Conservation (phyloP, 2,329 filamentous ascomycete genomes). For the Verruconis gallopava region DNA sequence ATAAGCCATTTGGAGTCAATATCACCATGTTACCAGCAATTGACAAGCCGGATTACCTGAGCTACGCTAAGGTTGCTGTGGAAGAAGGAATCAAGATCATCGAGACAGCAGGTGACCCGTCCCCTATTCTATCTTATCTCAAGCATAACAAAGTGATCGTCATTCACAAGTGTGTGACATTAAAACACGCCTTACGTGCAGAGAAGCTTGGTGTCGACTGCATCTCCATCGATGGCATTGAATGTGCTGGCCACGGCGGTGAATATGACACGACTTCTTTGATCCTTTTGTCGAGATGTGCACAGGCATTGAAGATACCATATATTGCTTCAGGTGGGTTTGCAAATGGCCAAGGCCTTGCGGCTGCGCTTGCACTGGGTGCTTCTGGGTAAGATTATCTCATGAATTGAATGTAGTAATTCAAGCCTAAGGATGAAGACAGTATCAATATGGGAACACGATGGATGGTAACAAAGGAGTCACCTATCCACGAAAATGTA, state of each 20-base stretch:
- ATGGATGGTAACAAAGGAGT: slow-evolving; percentile 19
- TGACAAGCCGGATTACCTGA: slow-evolving; percentile 18
- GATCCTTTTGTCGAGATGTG: slow-evolving; percentile 23
- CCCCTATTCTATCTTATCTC: slow-evolving; percentile 17
- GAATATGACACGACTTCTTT: slow-evolving; percentile 42
- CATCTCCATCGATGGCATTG: slow-evolving; percentile 19
- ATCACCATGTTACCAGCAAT: slow-evolving; percentile 19
- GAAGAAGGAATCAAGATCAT: slow-evolving; percentile 19
- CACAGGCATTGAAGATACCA: slow-evolving; percentile 19
- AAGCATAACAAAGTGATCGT: slow-evolving; percentile 18
- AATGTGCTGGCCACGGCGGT: slow-evolving; percentile 32
- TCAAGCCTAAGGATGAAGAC: background rate
- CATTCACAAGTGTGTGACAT: slow-evolving; percentile 18
- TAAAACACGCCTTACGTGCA: slow-evolving; percentile 18
- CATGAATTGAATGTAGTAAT: background rate
- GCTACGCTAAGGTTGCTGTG: slow-evolving; percentile 17
- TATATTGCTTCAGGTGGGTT: slow-evolving; percentile 19
- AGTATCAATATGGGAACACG: slow-evolving; percentile 20
- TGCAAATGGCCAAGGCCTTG: slow-evolving; percentile 17
- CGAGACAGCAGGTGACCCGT: slow-evolving; percentile 19
- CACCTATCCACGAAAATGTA: slow-evolving; percentile 18
- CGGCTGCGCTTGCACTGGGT: slow-evolving; percentile 18
- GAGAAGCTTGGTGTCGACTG: slow-evolving; percentile 18
- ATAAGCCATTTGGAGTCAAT: slow-evolving; percentile 28
- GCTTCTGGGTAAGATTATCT: slow-evolving; percentile 11